phyloP scores from a whole-genome alignment of 768 basidiomycete genomes.

The Tylopilus sp. region DNA sequence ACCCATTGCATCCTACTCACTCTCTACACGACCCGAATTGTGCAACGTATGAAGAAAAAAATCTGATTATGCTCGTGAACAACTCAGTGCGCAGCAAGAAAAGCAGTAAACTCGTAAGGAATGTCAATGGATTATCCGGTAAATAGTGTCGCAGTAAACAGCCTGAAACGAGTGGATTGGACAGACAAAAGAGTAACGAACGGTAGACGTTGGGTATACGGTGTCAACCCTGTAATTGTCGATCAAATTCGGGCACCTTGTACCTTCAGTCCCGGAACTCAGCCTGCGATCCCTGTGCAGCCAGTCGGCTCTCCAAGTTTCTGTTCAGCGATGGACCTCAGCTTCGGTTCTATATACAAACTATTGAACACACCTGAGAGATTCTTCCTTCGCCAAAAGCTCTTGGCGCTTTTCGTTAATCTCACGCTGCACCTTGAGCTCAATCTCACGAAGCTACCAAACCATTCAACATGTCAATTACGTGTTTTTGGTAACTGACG shows the following conservation, averaged over 20 bases:
- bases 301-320: constrained; percentile 87
- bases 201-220: constrained; percentile 33
- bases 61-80: constrained; percentile 22
- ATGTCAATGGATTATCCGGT: constrained; percentile 37
- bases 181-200: constrained; percentile 36
- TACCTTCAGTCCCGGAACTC: constrained; percentile 68
- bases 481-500: constrained; percentile 2
- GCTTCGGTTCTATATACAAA: background rate
- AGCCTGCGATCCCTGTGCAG: constrained; percentile 79
- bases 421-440: constrained; percentile 96
- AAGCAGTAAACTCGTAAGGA: constrained; percentile 31
- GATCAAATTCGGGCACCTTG: constrained; percentile 21
- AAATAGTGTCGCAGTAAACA: constrained; percentile 33
- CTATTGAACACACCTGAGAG: constrained; percentile 60
- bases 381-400: constrained; percentile 93
- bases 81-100: constrained; percentile 26
- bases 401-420: constrained; percentile 98
- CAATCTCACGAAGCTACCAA: constrained; percentile 87
- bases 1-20: constrained; percentile 8
- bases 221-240: constrained; percentile 26
- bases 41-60: constrained; percentile 9
- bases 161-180: constrained; percentile 31
- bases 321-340: constrained; percentile 34
- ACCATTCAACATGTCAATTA: constrained; percentile 9
- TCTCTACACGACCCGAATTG: background rate